Evolutionary conservation across 129 eudicot species (phyloP).

Genomic region (sunflower (Helianthus annuus)): HanXRQr2.0-SUNRISE NC_035448.2:24612765-24613264

Average conservation of each 20-base stretch:
- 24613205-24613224: no score
- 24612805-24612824: no score
- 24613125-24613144: not conserved
- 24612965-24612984: slow-evolving; percentile 91
- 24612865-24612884: no score
- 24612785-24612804: no score
- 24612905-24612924: not conserved
- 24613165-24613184: slow-evolving; percentile 68
- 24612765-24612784: no score
- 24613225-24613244: no score
- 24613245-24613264: no score
- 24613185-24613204: no score
- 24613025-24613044: slow-evolving; percentile 78
- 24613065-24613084: slow-evolving; percentile 53
- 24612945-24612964: slow-evolving; percentile 15
- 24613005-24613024: slow-evolving; percentile 76
- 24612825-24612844: no score
- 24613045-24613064: slow-evolving; percentile 69
- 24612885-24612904: no score
- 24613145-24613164: slow-evolving; percentile 4
- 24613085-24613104: slow-evolving; percentile 66
- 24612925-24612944: not conserved
- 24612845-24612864: no score
- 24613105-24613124: slow-evolving; percentile 9
- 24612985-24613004: slow-evolving; percentile 88